Evolutionary conservation across 2,329 filamentous ascomycete genomes (phyloP).

Genomic region (Parastagonospora avenae): DNA sequence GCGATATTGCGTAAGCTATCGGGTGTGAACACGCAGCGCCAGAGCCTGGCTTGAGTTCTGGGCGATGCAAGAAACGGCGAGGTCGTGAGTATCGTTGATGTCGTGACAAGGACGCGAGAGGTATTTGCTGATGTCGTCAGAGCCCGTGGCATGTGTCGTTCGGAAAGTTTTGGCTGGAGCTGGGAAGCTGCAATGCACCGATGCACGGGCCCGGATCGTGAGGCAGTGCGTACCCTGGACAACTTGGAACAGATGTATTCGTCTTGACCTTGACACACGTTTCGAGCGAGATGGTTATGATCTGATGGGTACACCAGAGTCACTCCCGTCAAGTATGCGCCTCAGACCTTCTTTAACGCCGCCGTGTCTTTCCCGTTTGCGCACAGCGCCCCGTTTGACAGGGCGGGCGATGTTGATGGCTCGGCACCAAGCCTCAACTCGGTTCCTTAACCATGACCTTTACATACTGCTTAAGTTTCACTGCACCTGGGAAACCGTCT

Average conservation of each 20-base stretch:
- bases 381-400: background rate
- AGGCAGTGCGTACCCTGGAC: constrained; percentile 16
- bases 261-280: too few species aligned
- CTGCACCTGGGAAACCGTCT: too few species aligned
- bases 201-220: constrained; percentile 17
- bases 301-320: too few species aligned
- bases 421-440: background rate
- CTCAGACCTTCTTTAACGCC: background rate
- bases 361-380: background rate
- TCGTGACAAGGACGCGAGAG: too few species aligned
- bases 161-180: constrained; percentile 15
- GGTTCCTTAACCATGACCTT: too few species aligned
- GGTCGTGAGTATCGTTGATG: too few species aligned
- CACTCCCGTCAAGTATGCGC: too few species aligned
- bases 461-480: too few species aligned
- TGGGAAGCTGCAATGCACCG: constrained; percentile 6
- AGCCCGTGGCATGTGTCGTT: constrained; percentile 1
- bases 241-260: too few species aligned
- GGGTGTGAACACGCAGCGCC: background rate
- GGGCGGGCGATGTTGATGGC: background rate
- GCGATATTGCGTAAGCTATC: too few species aligned
- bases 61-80: background rate
- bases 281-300: too few species aligned
- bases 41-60: background rate
- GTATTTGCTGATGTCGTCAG: too few species aligned